Evolutionary conservation across 129 eudicot genomes (phyloP), one percentile per base, ranked within the genome.

Genomic region (Scalesia atractyloides): DNA sequence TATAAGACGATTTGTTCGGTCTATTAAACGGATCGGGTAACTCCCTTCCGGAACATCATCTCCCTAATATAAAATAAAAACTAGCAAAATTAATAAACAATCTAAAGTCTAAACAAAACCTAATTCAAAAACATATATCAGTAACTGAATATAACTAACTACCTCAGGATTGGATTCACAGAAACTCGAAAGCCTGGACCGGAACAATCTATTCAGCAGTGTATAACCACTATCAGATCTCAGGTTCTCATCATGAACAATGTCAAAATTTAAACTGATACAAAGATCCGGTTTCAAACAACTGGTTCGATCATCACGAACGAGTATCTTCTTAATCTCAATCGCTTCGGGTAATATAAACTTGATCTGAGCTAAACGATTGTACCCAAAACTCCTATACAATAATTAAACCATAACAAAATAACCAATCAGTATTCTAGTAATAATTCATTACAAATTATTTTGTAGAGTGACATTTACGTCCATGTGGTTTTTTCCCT

Each of bases 201-300:
- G 89, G 48, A 94, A 94, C 52, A 88, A 58, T 72, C 84, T 86
- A 73, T 83, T 90, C 87, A 93, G 18, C 50, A 39, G 81, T 20
- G 79, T 17, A 83, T 69, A 76, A 10, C 72, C 79, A 81, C 70
- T 73, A 2, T 41, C 64, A 20, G 84, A 84, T 57, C 79, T 80
- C 13, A 48, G 10, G 72, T 74, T 81, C 82, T 66, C 78, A 30
- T 73, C 44, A 68, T 82, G 79, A 75, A 86, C 15, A 46, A 86
- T 78, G 33, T 69, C 63, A 20, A 72, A 57, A 64, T 83, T 74
- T 68, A 90, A 65, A 46, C 82, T 67, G 24, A 95, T 66, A 12
- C 58, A 82, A 51, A 95, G 88, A 81, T 90, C 99, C 7, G 90
- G 96, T 72, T 82, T 90, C 91, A 90, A 86, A 77, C 94, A 88